Evolutionary conservation across 768 basidiomycete genomes (phyloP).

Genomic region (Serendipita sp.): DNA sequence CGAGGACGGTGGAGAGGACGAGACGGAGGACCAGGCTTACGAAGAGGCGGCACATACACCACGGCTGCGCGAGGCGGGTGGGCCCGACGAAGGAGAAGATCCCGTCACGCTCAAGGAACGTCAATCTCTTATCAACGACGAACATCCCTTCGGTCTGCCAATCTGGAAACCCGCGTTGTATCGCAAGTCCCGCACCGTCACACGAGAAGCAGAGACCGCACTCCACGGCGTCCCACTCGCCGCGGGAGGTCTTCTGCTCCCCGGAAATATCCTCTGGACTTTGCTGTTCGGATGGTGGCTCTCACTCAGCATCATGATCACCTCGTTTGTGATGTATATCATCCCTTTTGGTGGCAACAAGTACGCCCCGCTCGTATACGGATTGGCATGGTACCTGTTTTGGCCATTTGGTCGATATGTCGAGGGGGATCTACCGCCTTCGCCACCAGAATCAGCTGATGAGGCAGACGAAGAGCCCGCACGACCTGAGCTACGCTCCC

Average conservation of each 20-base stretch:
- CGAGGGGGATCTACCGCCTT: constrained; percentile 49
- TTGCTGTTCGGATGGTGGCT: constrained; percentile 91
- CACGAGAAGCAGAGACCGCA: constrained; percentile 87
- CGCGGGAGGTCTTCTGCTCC: constrained; percentile 69
- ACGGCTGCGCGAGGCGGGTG: not conserved
- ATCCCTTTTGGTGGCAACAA: constrained; percentile 69
- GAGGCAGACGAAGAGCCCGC: constrained; percentile 25
- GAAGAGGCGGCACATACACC: constrained; percentile 12
- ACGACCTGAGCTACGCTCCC: constrained; percentile 18
- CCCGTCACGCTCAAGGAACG: constrained; percentile 87
- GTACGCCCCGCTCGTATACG: constrained; percentile 76
- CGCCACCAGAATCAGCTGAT: constrained; percentile 20
- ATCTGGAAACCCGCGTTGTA: constrained; percentile 99
- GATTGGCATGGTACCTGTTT: constrained; percentile 87
- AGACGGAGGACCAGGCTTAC: constrained; percentile 1
- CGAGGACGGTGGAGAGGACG: not conserved
- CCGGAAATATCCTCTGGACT: constrained; percentile 90
- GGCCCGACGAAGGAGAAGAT: constrained; percentile 43
- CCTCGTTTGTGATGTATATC: constrained; percentile 53
- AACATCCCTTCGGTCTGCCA: constrained; percentile 96
- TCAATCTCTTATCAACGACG: constrained; percentile 96
- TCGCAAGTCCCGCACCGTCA: constrained; percentile 93
- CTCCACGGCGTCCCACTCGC: constrained; percentile 83
- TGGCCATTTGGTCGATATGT: constrained; percentile 99
- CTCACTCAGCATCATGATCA: constrained; percentile 46